Evolutionary conservation across 2,329 filamentous ascomycete genomes (phyloP), one percentile per base, ranked within the genome.

Genomic region (Hymenoscyphus fraxineus): DNA sequence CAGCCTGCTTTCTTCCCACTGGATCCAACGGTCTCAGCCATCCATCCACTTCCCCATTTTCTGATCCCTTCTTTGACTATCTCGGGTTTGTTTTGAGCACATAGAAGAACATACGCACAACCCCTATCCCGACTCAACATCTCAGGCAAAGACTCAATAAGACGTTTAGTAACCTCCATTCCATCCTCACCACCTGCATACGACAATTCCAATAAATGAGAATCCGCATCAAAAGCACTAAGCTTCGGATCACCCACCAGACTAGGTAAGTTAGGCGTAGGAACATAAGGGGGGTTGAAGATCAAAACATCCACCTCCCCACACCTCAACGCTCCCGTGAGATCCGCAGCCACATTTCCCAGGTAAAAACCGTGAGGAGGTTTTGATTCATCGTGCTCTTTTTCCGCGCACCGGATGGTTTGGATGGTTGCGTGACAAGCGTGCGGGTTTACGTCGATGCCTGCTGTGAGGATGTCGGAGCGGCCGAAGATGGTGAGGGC

Each of bases 221-320:
- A 93, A 73, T 97, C 93, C 64, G 88, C 85, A 63, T 93, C 91
- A 70, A 92, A 97, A 10, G 79, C 63, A 32, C 69, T 69, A 2
- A 72, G 71, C 2, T 69, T 71, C 59, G 67, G 73, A 31, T 59
- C 71, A 62, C 57, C 71, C 12, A 82, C 78, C 41, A 84, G 77
- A 31, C 78, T 75, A 1, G 94, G 93, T 65, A 96, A 78, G 51
- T 87, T 85, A 32, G 88, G 83, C 2, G 93, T 96, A 1, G 95
- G 95, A 15, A 99, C 95, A 75, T 99, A 99, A 0, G 95, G 95
- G 61, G 95, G 95, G 75, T 99, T 99, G 82, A 98, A 99, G 35
- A 99, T 84, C 67, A 99, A 82, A 12, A 99, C 83, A 74, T 99
- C 95, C 5, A 96, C 83, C 47, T 78, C 77, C 2, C 82, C 80